Evolutionary conservation across 2,329 filamentous ascomycete species (phyloP), one percentile per base, ranked within the genome.

Genomic region (Xylariaceae sp.): DNA sequence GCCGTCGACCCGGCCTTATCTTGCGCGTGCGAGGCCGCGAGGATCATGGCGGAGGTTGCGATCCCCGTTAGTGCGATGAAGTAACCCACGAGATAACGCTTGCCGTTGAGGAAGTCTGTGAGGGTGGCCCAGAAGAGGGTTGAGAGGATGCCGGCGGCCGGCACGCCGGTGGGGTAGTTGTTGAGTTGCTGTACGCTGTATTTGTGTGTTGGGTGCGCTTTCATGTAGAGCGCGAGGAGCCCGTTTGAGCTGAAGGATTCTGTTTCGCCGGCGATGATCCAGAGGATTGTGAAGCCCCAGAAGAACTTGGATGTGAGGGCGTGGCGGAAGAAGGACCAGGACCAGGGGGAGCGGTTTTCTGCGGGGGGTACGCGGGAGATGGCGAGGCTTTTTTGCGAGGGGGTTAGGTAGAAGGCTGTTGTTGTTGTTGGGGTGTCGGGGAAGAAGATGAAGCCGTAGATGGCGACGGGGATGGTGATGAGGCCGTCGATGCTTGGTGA

Each of bases 71-170:
- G 61, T 0, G 78, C 84, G 59, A 89, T 88, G 72, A 83, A 89
- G 67, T 87, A 87, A 0, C 82, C 84, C 1, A 88, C 86, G 0
- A 89, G 76, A 60, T 85, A 88, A 0, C 87, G 78, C 65, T 83
- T 85, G 0, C 86, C 86, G 8, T 79, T 78, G 34, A 85, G 72
- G 57, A 84, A 82, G 68, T 90, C 87, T 0, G 87, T 89, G 18
- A 89, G 69, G 0, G 85, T 85, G 0, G 86, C 86, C 83, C 85
- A 89, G 73, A 89, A 86, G 0, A 90, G 73, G 0, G 87, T 90
- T 0, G 81, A 82, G 0, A 80, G 70, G 41, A 85, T 85, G 2
- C 82, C 83, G 0, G 80, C 77, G 0, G 81, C 82, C 0, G 82
- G 77, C 0, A 85, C 78, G 1, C 81, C 82, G 0, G 82, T 79